Conservation (phyloP, 345 rosid species). For the Psidium guajava region DNA sequence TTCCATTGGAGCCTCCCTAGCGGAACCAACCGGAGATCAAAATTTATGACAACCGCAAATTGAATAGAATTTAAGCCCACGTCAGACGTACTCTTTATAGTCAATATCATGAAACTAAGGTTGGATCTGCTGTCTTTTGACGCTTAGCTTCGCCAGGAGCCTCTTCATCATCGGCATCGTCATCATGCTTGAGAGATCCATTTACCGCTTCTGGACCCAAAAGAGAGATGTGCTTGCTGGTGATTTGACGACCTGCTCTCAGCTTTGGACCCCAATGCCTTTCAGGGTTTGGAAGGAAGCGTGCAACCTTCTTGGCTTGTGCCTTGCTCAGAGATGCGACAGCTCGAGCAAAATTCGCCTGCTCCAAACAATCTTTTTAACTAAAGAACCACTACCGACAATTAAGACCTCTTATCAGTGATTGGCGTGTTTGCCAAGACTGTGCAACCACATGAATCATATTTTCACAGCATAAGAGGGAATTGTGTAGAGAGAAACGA, state of each 20-base stretch:
- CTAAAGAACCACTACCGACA: background rate
- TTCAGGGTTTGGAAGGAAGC: slow-evolving; percentile 95
- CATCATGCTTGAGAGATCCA: slow-evolving; percentile 46
- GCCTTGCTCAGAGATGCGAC: slow-evolving; percentile 91
- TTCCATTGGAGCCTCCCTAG: background rate
- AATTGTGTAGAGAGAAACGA: background rate
- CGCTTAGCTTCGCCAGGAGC: slow-evolving; percentile 14
- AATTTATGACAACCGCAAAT: background rate
- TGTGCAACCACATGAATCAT: background rate
- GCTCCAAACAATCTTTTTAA: slow-evolving; percentile 1
- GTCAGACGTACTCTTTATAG: background rate
- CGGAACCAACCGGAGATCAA: background rate
- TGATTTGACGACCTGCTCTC: slow-evolving; percentile 91
- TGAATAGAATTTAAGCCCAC: background rate
- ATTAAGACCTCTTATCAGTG: background rate
- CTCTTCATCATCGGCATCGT: slow-evolving; percentile 13
- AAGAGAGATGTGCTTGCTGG: slow-evolving; percentile 89
- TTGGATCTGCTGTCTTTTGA: slow-evolving; percentile 23
- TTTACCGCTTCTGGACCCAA: slow-evolving; percentile 86
- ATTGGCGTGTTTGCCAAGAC: background rate
- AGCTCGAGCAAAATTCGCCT: slow-evolving; percentile 92
- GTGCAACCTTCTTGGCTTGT: slow-evolving; percentile 81
- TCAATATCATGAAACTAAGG: slow-evolving; percentile 2
- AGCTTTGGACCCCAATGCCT: slow-evolving; percentile 99
- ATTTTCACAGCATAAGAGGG: background rate